Evolutionary conservation across 106 monocot genomes (phyloP), one percentile per base, ranked within the genome.

Genomic region (Allium sativum): DNA sequence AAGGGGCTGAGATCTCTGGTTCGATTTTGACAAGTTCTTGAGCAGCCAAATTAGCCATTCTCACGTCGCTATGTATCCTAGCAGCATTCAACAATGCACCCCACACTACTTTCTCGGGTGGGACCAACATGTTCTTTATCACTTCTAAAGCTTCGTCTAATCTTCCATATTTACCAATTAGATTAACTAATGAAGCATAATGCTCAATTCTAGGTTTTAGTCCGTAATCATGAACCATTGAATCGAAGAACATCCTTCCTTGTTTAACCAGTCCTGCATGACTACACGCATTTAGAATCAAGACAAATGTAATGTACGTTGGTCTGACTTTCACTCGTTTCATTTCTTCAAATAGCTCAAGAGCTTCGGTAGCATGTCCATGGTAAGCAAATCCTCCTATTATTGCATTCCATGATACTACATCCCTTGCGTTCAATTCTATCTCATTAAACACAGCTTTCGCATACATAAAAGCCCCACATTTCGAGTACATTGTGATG

Each of bases 391-490:
- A 84, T 15, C 86, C 76, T 31, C 86, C 83, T 4, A 95, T 89
- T 67, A 95, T 79, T 15, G 94, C 90, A 63, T 95, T 95, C 86
- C 89, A 95, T 21, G 94, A 78, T 8, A 95, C 72, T 21, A 87
- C 77, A 69, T 90, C 76, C 45, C 59, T 78, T 41, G 22, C 17
- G 54, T 56, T 14, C 17, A 14, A 45, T 12, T 45, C 58, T 76
- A 90, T 86, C 9, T 52, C 50, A 51, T 79, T 45, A 51, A 95
- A 95, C 9, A 86, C 68, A 42, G 44, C 58, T 55, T 74, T 76
- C 0, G 81, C 94, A 68, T 75, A 72, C 8, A 44, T 60, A 59
- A 95, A 16, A 46, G 59, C 67, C 6, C 94, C 94, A 53, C 94
- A 90, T 15, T 84, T 73, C 6, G 81, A 71, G 50, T 95, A 95